These are phyloP conservation scores for Talaromyces verruculosus DNA, from an alignment of 2,329 filamentous ascomycete species.

Conservation along the genomic window DNA sequence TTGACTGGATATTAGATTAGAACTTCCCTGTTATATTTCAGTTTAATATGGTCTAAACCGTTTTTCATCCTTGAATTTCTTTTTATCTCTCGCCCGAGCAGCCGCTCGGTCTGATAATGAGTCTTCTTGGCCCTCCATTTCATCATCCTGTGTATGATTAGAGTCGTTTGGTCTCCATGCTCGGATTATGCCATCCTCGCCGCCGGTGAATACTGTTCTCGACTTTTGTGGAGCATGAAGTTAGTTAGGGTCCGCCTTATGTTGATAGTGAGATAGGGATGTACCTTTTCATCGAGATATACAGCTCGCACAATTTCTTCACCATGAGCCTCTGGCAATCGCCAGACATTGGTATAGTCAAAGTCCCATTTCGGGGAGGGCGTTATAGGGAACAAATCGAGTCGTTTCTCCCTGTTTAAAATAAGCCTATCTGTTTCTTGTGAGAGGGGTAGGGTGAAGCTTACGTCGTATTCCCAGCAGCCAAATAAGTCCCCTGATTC, in stretches of 20 bases:
- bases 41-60: constrained; percentile 42
- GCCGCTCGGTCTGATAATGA: constrained; percentile 27
- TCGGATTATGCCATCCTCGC: constrained; percentile 47
- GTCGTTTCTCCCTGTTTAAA: constrained; percentile 35
- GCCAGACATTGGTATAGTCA: constrained; percentile 42
- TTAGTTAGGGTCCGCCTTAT: constrained; percentile 1
- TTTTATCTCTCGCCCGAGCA: constrained; percentile 34
- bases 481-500: constrained; percentile 46
- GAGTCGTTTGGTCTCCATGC: constrained; percentile 37
- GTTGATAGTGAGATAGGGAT: constrained; percentile 5
- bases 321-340: constrained; percentile 49
- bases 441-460: constrained; percentile 21
- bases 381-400: constrained; percentile 46
- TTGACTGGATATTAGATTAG: not conserved
- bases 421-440: not conserved
- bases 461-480: constrained; percentile 53
- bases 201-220: constrained; percentile 46
- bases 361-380: constrained; percentile 40
- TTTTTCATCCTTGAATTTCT: constrained; percentile 34
- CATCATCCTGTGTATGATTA: not conserved
- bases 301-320: constrained; percentile 51
- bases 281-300: constrained; percentile 46
- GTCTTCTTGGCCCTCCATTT: constrained; percentile 22
- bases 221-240: constrained; percentile 27
- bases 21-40: not conserved